Percentiles rank a stretch among this genome's conserved stretches.
Evolutionary conservation across 2,329 filamentous ascomycete species (phyloP).

Genomic region (Elsinoe perseae): DNA sequence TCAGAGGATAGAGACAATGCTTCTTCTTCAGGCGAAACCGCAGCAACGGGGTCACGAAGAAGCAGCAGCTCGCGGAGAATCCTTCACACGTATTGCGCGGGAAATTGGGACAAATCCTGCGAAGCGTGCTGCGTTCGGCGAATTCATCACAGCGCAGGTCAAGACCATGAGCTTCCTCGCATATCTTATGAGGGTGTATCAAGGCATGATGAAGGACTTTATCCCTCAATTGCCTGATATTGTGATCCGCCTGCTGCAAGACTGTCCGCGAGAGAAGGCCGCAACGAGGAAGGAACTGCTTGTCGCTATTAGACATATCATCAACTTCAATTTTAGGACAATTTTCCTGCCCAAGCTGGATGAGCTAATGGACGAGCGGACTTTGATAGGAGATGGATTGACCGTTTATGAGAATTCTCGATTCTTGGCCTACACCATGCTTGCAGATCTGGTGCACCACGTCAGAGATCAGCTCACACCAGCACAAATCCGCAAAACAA

Average conservation of each 20-base stretch:
- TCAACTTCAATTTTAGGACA: slow-evolving; percentile 96
- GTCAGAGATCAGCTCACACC: slow-evolving; percentile 81
- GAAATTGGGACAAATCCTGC: slow-evolving; percentile 57
- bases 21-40: slow-evolving; percentile 81
- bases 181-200: slow-evolving; percentile 81
- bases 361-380: slow-evolving; percentile 86
- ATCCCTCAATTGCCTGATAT: slow-evolving; percentile 77
- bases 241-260: slow-evolving; percentile 81
- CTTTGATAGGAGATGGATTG: slow-evolving; percentile 86
- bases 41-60: slow-evolving; percentile 88
- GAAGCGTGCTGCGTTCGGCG: slow-evolving; percentile 87
- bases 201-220: slow-evolving; percentile 80
- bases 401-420: slow-evolving; percentile 96
- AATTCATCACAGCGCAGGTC: slow-evolving; percentile 95
- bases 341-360: slow-evolving; percentile 94
- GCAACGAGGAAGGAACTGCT: slow-evolving; percentile 88
- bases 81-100: slow-evolving; percentile 88
- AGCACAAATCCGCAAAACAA: slow-evolving; percentile 88
- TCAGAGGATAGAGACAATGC: slow-evolving; percentile 82
- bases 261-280: slow-evolving; percentile 91
- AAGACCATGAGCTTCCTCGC: slow-evolving; percentile 99
- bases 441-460: slow-evolving; percentile 96
- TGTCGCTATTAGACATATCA: slow-evolving; percentile 94
- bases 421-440: slow-evolving; percentile 93
- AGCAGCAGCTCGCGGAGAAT: slow-evolving; percentile 66